Evolutionary conservation across 768 basidiomycete genomes (phyloP).

Genomic region (Tricholoma hemisulphureum): DNA sequence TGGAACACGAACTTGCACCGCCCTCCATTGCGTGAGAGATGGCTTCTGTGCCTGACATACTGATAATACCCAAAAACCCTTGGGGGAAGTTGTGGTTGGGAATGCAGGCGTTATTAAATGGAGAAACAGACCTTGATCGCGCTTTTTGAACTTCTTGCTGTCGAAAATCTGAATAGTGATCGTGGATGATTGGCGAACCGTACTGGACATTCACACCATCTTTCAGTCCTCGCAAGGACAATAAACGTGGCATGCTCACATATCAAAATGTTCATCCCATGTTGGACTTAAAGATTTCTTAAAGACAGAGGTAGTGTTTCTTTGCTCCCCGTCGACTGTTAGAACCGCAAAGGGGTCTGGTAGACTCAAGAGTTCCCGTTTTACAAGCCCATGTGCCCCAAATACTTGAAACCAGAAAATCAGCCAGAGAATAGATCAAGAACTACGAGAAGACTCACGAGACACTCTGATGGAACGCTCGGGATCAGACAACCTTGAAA

Average conservation of each 20-base stretch:
- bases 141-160: slow-evolving; percentile 82
- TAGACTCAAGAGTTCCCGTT: slow-evolving; percentile 75
- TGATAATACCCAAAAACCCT: slow-evolving; percentile 62
- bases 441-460: slow-evolving; percentile 32
- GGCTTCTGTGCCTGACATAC: slow-evolving; percentile 53
- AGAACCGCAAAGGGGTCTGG: slow-evolving; percentile 90
- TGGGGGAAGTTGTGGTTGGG: slow-evolving; percentile 26
- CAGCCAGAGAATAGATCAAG: neutral
- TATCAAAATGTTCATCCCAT: slow-evolving; percentile 87
- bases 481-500: slow-evolving; percentile 45
- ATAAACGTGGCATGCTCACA: slow-evolving; percentile 47
- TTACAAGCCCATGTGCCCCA: slow-evolving; percentile 70
- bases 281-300: slow-evolving; percentile 66
- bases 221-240: slow-evolving; percentile 11
- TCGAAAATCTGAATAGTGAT: slow-evolving; percentile 88
- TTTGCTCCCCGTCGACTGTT: slow-evolving; percentile 83
- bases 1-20: slow-evolving; percentile 28
- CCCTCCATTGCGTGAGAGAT: slow-evolving; percentile 46
- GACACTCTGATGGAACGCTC: slow-evolving; percentile 51
- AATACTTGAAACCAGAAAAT: slow-evolving; percentile 51
- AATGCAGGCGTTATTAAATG: slow-evolving; percentile 34
- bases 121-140: slow-evolving; percentile 69
- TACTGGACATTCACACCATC: slow-evolving; percentile 38
- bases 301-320: slow-evolving; percentile 70
- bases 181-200: slow-evolving; percentile 69